Conservation (phyloP, 2,329 filamentous ascomycete genomes). For the Talaromyces albobiverticillius region DNA sequence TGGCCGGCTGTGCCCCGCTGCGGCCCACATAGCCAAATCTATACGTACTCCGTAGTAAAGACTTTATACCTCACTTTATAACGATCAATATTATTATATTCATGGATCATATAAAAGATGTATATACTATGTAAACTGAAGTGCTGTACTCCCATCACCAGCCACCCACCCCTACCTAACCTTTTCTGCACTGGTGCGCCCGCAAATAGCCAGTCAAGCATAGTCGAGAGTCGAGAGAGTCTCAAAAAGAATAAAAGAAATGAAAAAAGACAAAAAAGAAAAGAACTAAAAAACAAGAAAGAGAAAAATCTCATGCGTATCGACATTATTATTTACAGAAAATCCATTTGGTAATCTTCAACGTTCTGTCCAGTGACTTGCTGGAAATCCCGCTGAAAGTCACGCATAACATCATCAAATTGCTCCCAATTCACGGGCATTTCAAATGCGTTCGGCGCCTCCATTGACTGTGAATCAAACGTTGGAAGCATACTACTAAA, state of each 20-base stretch:
- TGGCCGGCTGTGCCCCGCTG: not conserved
- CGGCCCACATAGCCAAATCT: not conserved
- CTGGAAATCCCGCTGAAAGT: slow-evolving; percentile 36
- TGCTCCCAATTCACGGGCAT: slow-evolving; percentile 31
- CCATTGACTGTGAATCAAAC: not conserved
- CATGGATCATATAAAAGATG: not conserved
- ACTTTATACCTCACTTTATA: not conserved
- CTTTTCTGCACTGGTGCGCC: not conserved
- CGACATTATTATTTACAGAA: not conserved
- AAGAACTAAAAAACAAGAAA: too few species aligned
- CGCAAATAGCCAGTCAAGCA: not conserved
- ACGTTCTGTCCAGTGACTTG: slow-evolving; percentile 15
- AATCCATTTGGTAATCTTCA: slow-evolving; percentile 17
- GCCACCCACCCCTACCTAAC: not conserved
- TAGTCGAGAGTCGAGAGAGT: not conserved
- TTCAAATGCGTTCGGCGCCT: slow-evolving; percentile 8
- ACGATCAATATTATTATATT: not conserved
- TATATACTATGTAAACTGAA: not conserved
- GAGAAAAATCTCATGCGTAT: not conserved
- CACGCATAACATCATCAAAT: slow-evolving; percentile 38
- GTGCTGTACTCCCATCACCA: not conserved
- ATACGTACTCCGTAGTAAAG: too few species aligned
- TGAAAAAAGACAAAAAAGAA: not conserved
- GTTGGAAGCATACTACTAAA: not conserved
- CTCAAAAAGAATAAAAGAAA: not conserved